A percentile compares a stretch with the other conserved stretches of the same genome.
Conservation (phyloP, 2,329 filamentous ascomycete genomes). For the Phialocephala subalpina region DNA sequence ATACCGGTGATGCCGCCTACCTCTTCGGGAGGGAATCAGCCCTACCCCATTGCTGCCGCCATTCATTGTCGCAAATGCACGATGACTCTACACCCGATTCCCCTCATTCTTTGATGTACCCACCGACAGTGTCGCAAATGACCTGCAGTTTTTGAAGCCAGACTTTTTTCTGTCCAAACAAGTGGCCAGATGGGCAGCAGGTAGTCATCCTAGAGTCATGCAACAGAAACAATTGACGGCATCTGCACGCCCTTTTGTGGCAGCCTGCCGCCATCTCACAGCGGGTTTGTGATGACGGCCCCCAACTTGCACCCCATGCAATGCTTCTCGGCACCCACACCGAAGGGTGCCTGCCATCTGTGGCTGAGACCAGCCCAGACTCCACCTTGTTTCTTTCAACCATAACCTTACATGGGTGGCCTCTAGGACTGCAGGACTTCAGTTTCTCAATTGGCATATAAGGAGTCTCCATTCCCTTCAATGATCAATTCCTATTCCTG, state of each 20-base stretch:
- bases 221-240: not conserved
- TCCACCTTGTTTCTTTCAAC: not conserved
- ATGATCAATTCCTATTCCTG: constrained; percentile 10
- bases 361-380: constrained; percentile 11
- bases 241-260: constrained; percentile 3
- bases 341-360: not conserved
- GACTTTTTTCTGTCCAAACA: not conserved
- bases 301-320: not conserved
- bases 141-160: not conserved
- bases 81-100: not conserved
- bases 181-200: not conserved
- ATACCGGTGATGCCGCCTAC: not conserved
- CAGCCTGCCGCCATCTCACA: constrained; percentile 3
- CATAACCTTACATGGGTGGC: constrained; percentile 3
- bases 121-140: not conserved
- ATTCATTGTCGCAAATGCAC: not conserved
- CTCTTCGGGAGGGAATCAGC: constrained; percentile 1
- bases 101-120: not conserved
- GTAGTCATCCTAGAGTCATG: constrained; percentile 5
- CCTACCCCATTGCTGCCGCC: constrained; percentile 2
- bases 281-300: not conserved
- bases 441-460: not conserved
- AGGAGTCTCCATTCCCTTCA: not conserved
- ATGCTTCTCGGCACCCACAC: not conserved
- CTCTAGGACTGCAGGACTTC: constrained; percentile 10